A percentile compares a stretch with the other conserved stretches of the same genome.
Conservation (phyloP, 2,329 filamentous ascomycete species). For the Incumbomyces lentus region DNA sequence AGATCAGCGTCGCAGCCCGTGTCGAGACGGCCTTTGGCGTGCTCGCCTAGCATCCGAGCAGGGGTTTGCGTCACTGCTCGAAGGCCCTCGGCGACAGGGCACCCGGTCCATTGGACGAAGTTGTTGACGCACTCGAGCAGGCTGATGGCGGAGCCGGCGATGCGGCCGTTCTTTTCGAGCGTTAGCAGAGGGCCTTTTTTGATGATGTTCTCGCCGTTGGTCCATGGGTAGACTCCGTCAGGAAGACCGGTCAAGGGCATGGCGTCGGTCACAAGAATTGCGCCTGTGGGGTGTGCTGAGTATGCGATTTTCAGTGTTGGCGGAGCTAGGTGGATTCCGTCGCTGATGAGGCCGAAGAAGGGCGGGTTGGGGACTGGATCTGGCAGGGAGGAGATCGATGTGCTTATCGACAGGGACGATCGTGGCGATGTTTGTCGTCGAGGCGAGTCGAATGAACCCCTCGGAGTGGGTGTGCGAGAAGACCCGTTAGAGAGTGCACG, state of each 20-base stretch:
- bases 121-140: constrained; percentile 77
- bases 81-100: constrained; percentile 56
- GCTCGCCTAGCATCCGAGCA: constrained; percentile 61
- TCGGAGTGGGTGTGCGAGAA: constrained; percentile 13
- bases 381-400: background rate
- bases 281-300: constrained; percentile 71
- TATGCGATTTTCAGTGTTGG: constrained; percentile 83
- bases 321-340: constrained; percentile 82
- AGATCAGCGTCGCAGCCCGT: constrained; percentile 59
- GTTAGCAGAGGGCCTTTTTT: constrained; percentile 59
- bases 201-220: constrained; percentile 54
- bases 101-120: constrained; percentile 65
- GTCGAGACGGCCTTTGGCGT: constrained; percentile 55
- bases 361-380: constrained; percentile 36
- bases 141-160: constrained; percentile 57
- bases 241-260: constrained; percentile 79
- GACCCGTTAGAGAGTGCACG: constrained; percentile 10
- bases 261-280: constrained; percentile 84
- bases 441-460: constrained; percentile 11
- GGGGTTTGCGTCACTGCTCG: constrained; percentile 66
- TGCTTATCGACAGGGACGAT: constrained; percentile 24
- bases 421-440: background rate
- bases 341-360: constrained; percentile 80
- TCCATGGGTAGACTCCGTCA: constrained; percentile 79
- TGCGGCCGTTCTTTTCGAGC: constrained; percentile 66